phyloP scores from a whole-genome alignment of 1,139 yeast genomes.

The Geotrichum candidum region DNA sequence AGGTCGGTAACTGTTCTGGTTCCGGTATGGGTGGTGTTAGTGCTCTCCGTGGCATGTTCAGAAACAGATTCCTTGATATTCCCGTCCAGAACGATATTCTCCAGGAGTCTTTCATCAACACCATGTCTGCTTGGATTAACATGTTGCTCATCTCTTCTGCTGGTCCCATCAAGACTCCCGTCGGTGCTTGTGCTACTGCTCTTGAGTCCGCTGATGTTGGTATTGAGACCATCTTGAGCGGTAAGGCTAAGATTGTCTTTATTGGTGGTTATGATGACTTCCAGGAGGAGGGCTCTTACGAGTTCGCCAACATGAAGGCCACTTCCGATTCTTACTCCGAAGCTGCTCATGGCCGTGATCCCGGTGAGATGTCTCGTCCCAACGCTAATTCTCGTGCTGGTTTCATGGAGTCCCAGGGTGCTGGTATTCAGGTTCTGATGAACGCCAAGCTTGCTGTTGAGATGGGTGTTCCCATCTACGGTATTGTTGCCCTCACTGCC shows the following conservation, averaged over 20 bases:
- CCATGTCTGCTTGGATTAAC: constrained; percentile 99
- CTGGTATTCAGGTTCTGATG: constrained; percentile 97
- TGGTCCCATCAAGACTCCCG: constrained; percentile 98
- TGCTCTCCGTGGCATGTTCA: constrained; percentile 96
- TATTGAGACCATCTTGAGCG: constrained; percentile 83
- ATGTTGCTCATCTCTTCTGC: constrained; percentile 96
- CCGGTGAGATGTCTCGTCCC: constrained; percentile 98
- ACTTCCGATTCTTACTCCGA: constrained; percentile 86
- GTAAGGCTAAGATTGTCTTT: constrained; percentile 91
- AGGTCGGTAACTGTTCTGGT: constrained; percentile 98
- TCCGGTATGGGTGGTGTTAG: constrained; percentile 99
- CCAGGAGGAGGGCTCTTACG: constrained; percentile 98
- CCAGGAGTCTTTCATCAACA: constrained; percentile 96
- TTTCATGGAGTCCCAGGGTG: constrained; percentile 99
- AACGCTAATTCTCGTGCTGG: constrained; percentile 94
- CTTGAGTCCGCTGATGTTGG: constrained; percentile 96
- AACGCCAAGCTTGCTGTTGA: constrained; percentile 85
- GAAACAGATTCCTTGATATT: constrained; percentile 82
- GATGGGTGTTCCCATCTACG: constrained; percentile 99
- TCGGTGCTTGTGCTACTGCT: constrained; percentile 99
- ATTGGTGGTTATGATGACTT: constrained; percentile 99
- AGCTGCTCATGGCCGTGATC: constrained; percentile 93
- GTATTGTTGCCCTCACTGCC: constrained; percentile 87
- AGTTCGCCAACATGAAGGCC: constrained; percentile 98
- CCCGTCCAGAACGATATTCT: constrained; percentile 95